phyloP scores from a whole-genome alignment of 208 protist genomes.

The Wallacemonas sp. region DNA sequence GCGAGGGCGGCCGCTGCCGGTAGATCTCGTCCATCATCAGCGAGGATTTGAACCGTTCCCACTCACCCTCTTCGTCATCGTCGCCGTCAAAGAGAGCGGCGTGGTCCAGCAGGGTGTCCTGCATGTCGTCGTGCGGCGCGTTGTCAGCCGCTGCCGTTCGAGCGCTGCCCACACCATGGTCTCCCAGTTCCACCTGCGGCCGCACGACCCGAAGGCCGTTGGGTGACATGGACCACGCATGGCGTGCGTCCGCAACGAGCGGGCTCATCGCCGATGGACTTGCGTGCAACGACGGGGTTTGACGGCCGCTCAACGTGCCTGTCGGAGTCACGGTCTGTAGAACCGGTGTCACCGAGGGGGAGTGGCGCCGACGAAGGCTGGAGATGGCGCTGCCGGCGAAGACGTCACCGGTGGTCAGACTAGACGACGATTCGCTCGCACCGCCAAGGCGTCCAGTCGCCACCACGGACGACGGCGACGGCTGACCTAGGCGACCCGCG shows the following conservation, averaged over 20 bases:
- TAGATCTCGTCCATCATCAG: constrained; percentile 11
- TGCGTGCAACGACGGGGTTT: neutral
- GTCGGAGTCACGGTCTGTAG: neutral
- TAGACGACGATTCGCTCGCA: constrained; percentile 8
- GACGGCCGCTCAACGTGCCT: neutral
- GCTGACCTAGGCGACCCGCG: constrained; percentile 11
- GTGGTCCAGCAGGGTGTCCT: neutral
- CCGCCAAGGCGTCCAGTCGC: neutral
- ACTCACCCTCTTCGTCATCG: constrained; percentile 58
- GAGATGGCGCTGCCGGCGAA: constrained; percentile 45
- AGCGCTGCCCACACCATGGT: too few species aligned
- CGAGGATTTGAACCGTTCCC: constrained; percentile 45
- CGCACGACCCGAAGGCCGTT: neutral
- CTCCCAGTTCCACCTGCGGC: too few species aligned
- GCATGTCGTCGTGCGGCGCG: neutral
- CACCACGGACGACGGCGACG: neutral
- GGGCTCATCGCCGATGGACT: neutral
- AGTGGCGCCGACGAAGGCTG: constrained; percentile 33
- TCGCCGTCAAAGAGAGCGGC: constrained; percentile 18
- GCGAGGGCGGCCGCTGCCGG: neutral
- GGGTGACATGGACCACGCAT: neutral
- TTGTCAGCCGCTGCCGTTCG: neutral
- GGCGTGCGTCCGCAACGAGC: neutral
- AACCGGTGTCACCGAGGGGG: neutral
- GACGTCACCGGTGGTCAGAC: constrained; percentile 40